Evolutionary conservation across 2,329 filamentous ascomycete species (phyloP).

Genomic region (Tolypocladium cylindrosporum): DNA sequence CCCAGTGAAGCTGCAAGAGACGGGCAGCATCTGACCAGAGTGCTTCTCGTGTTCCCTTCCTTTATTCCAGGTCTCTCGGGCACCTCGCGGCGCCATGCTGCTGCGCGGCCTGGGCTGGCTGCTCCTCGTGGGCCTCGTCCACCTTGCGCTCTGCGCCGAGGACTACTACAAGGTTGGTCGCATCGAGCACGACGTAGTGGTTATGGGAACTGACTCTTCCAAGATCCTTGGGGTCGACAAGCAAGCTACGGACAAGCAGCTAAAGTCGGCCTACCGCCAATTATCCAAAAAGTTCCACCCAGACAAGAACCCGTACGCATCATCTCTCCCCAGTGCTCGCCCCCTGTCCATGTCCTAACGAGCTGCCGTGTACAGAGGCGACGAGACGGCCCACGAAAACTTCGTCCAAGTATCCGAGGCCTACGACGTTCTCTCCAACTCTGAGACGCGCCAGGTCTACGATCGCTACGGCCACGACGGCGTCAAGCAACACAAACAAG

Average conservation of each 20-base stretch:
- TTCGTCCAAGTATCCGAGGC: slow-evolving; percentile 93
- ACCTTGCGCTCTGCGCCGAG: slow-evolving; percentile 48
- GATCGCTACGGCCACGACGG: slow-evolving; percentile 91
- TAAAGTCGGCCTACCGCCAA: slow-evolving; percentile 87
- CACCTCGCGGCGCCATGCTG: slow-evolving; percentile 34
- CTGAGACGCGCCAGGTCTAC: slow-evolving; percentile 78
- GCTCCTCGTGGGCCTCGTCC: slow-evolving; percentile 42
- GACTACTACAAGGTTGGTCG: slow-evolving; percentile 67
- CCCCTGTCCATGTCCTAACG: not conserved
- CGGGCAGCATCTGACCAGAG: not conserved
- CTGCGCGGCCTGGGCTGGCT: slow-evolving; percentile 37
- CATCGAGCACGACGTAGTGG: not conserved
- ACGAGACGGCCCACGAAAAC: slow-evolving; percentile 72
- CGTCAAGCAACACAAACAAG: slow-evolving; percentile 70
- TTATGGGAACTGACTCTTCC: not conserved
- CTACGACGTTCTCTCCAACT: slow-evolving; percentile 80
- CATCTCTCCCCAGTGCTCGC: not conserved
- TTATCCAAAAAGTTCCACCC: slow-evolving; percentile 95
- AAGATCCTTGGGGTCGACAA: slow-evolving; percentile 73
- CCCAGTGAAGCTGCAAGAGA: not conserved
- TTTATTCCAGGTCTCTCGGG: slow-evolving; percentile 6
- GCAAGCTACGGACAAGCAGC: slow-evolving; percentile 71
- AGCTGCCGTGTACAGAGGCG: slow-evolving; percentile 42
- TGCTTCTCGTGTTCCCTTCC: not conserved
- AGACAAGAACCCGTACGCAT: slow-evolving; percentile 92